Evolutionary conservation across 345 rosid species (phyloP).

Genomic region (Aethionema arabicum): DNA sequence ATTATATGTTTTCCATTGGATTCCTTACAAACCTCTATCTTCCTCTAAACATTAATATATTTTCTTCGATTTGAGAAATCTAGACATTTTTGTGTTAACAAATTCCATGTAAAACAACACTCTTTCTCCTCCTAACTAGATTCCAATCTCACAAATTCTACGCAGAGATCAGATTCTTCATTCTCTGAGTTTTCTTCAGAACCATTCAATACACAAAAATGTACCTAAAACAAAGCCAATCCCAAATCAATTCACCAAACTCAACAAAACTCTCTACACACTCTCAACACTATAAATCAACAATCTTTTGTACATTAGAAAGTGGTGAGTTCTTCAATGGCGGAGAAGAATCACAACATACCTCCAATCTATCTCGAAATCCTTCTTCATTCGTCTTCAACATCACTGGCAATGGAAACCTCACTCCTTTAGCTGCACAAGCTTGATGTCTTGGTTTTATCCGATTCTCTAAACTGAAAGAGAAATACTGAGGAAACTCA

Average conservation of each 20-base stretch:
- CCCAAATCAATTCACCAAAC: not conserved
- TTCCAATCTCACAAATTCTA: conserved; percentile 4
- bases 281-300: conserved; percentile 30
- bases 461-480: conserved; percentile 83
- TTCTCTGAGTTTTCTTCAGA: conserved; percentile 20
- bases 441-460: conserved; percentile 73
- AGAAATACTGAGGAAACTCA: conserved; percentile 84
- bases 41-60: too few relatives aligned
- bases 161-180: conserved; percentile 25
- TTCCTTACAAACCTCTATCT: too few relatives aligned
- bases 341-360: conserved; percentile 64
- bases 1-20: too few relatives aligned
- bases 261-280: conserved; percentile 6
- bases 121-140: conserved; percentile 9
- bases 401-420: conserved; percentile 59
- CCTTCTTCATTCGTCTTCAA: conserved; percentile 59
- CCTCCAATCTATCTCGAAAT: conserved; percentile 59
- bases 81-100: not conserved
- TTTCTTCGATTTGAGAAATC: too few relatives aligned
- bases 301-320: conserved; percentile 49
- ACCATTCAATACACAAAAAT: conserved; percentile 26
- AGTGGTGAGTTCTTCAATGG: conserved; percentile 55
- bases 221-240: conserved; percentile 39
- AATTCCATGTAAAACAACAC: conserved; percentile 25
- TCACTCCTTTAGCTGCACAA: conserved; percentile 69